A percentile compares a stretch with the other conserved stretches of the same genome.
These are phyloP conservation scores for Gossypium mustelinum DNA, from an alignment of 345 rosid species.

Conservation along the genomic window DNA sequence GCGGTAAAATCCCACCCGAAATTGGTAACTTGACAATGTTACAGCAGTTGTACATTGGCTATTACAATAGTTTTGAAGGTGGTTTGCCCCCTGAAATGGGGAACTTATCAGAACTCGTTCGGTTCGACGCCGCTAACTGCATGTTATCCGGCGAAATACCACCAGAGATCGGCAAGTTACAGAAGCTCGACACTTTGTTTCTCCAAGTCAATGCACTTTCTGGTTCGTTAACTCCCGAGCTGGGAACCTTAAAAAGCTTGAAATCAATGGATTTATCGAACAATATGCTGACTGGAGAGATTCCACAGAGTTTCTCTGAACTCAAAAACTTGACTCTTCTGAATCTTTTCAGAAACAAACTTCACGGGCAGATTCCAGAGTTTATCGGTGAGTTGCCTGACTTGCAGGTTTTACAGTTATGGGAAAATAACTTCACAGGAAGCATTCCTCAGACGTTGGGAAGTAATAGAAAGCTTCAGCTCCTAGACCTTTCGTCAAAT, in stretches of 20 bases:
- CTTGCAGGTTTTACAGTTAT: constrained; percentile 78
- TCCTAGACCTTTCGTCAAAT: constrained; percentile 77
- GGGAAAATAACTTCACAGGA: constrained; percentile 91
- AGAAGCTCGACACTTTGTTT: constrained; percentile 75
- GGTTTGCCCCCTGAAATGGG: constrained; percentile 79
- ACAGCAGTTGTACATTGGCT: constrained; percentile 74
- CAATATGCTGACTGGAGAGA: constrained; percentile 73
- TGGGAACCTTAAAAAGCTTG: constrained; percentile 60
- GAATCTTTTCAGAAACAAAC: constrained; percentile 80
- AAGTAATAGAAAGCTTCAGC: constrained; percentile 47
- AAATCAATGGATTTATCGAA: constrained; percentile 87
- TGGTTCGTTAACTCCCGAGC: constrained; percentile 54
- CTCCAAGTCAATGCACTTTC: constrained; percentile 75
- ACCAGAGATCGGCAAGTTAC: constrained; percentile 52
- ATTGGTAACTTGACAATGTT: constrained; percentile 62
- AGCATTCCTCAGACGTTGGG: constrained; percentile 64
- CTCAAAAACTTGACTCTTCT: constrained; percentile 66
- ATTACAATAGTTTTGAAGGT: constrained; percentile 60
- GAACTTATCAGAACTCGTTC: constrained; percentile 53
- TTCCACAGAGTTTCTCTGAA: constrained; percentile 49
- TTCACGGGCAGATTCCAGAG: constrained; percentile 75
- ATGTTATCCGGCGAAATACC: constrained; percentile 65
- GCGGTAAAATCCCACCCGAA: constrained; percentile 68
- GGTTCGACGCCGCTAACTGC: constrained; percentile 72
- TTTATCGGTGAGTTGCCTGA: constrained; percentile 66